Base-by-base conservation (phyloP, 345 rosid species). In the Camelina laxa region DNA sequence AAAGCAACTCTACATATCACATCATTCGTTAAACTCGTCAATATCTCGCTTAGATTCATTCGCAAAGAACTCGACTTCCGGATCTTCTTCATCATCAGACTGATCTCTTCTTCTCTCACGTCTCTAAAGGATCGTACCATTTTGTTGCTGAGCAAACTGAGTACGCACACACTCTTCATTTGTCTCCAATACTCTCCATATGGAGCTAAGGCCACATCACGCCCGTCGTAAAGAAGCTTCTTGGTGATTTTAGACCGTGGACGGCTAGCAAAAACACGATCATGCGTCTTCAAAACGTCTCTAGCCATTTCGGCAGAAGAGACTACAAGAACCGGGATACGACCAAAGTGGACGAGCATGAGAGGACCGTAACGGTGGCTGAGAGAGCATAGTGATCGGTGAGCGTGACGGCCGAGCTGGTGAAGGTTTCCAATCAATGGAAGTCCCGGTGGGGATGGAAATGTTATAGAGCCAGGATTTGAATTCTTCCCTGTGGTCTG, bases 151-250 rank as follows among this genome's bases (percentile, higher is more conserved):
- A 88, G 67, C 35, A 90, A 79, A 22, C 82, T 81, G 1, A 81
- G 60, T 12, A 86, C 81, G 30, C 83, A 80, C 3, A 81, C 49
- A 67, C 87, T 85, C 61, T 79, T 88, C 68, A 85, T 75, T 50
- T 86, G 85, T 50, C 91, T 80, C 96, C 96, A 88, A 51, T 88
- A 87, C 65, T 90, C 90, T 19, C 90, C 89, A 33, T 88, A 86
- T 0, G 90, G 86, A 2, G 90, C 83, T 3, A 15, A 0, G 0
- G 88, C 42, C 19, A 87, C 47, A 35, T 85, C 91, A 24, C 67
- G 79, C 12, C 58, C 27, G 0, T 69, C 48, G 33, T 85, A 86
- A n/a, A 88, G 54, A 65, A 91, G 84, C 44, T 75, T 84, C 0
- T 76, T 65, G 0, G 14, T 19, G 1, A 60, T 20, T 0, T 53